These are phyloP conservation scores for Sclerotinia trifoliorum DNA, from an alignment of 2,329 filamentous ascomycete species.

Conservation along the genomic window DNA sequence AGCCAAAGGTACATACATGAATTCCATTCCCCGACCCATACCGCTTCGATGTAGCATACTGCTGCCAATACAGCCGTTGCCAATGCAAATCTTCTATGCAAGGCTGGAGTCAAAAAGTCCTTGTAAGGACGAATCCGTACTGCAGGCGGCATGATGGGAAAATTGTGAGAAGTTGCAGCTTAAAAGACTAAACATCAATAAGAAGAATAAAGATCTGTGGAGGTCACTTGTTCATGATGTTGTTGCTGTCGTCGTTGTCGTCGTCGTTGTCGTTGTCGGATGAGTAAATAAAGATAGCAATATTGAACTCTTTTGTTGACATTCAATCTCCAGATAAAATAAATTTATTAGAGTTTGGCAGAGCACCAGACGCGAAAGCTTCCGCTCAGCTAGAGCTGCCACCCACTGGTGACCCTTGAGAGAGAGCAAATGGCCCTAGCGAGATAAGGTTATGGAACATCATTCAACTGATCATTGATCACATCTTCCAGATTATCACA, in stretches of 20 bases:
- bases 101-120: conserved; percentile 84
- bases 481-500: not conserved
- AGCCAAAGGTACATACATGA: conserved; percentile 48
- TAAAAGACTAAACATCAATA: conserved; percentile 9
- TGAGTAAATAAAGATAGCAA: conserved; percentile 20
- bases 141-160: conserved; percentile 37
- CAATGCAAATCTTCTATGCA: conserved; percentile 82
- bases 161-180: not conserved
- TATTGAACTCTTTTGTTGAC: conserved; percentile 30
- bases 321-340: conserved; percentile 32
- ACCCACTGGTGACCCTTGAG: not conserved
- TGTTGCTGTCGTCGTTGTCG: conserved; percentile 30
- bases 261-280: conserved; percentile 25
- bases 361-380: conserved; percentile 8
- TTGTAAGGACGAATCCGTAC: conserved; percentile 43
- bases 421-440: conserved; percentile 6
- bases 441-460: not conserved
- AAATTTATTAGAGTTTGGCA: conserved; percentile 23
- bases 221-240: conserved; percentile 26
- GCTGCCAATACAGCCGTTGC: conserved; percentile 68
- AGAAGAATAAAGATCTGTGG: conserved; percentile 16
- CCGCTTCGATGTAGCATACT: conserved; percentile 70
- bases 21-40: conserved; percentile 67
- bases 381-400: conserved; percentile 4
- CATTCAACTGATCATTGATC: not conserved